Percentiles rank a stretch among this genome's conserved stretches.
Evolutionary conservation across 345 rosid species (phyloP).

Genomic region (Capsella bursapastoris): DNA sequence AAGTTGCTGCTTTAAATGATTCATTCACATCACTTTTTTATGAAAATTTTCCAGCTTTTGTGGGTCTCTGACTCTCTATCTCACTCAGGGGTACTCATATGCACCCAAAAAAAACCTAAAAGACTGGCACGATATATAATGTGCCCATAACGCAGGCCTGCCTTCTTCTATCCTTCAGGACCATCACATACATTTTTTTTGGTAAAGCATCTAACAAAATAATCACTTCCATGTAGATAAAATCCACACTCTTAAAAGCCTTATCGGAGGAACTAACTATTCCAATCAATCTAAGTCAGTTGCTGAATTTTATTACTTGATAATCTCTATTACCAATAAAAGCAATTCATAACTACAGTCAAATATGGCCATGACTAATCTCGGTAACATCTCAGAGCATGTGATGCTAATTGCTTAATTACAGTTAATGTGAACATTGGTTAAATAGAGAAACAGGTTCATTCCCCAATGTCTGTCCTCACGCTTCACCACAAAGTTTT

Average conservation of each 20-base stretch:
- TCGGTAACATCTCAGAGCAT: conserved; percentile 16
- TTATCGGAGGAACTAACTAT: background rate
- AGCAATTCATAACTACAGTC: background rate
- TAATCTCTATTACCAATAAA: background rate
- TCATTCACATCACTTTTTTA: conserved; percentile 28
- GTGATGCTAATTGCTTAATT: conserved; percentile 25
- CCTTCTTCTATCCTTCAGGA: conserved; percentile 23
- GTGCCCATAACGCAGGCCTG: conserved; percentile 31
- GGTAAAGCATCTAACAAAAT: background rate
- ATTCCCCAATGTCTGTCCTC: conserved; percentile 41
- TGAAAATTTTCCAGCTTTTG: conserved; percentile 36
- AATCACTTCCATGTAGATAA: background rate
- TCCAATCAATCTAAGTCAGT: background rate
- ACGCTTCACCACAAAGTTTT: conserved; percentile 42
- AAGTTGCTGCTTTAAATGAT: conserved; percentile 47
- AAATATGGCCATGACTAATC: conserved; percentile 14
- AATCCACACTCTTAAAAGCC: background rate
- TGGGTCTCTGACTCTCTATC: conserved; percentile 35
- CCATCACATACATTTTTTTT: background rate
- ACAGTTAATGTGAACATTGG: conserved; percentile 34
- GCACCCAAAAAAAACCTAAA: background rate
- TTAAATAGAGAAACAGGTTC: conserved; percentile 33
- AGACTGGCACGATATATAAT: conserved; percentile 34
- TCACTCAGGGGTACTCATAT: conserved; percentile 39
- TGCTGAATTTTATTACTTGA: background rate